These are phyloP conservation scores for Solanum hybrid DNA, from an alignment of 305 asterid species.

Conservation along the genomic window DNA sequence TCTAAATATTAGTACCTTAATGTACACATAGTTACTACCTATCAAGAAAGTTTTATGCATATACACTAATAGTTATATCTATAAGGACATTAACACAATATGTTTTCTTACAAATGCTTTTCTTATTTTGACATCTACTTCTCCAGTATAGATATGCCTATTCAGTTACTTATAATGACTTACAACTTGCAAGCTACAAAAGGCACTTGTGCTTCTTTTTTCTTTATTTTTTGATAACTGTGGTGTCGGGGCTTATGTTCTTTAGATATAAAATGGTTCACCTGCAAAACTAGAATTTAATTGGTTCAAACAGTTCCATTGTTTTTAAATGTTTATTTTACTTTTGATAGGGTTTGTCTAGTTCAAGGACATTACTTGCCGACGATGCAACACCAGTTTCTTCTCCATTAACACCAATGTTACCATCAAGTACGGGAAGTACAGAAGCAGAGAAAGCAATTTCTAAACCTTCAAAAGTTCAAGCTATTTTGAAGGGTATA, in stretches of 20 bases:
- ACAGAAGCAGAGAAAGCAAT: slow-evolving; percentile 57
- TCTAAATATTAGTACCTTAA: not conserved
- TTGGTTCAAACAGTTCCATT: not conserved
- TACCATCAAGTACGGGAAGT: slow-evolving; percentile 45
- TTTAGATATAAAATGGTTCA: not conserved
- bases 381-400: slow-evolving; percentile 63
- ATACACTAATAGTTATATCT: not conserved
- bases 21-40: not conserved
- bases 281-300: not conserved
- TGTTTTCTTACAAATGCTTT: not conserved
- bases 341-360: not conserved
- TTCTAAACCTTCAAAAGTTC: slow-evolving; percentile 57
- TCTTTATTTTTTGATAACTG: not conserved
- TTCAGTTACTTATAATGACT: not conserved
- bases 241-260: not conserved
- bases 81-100: not conserved
- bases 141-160: not conserved
- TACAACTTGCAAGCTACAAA: not conserved
- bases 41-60: not conserved
- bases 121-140: not conserved
- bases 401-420: slow-evolving; percentile 69
- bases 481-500: slow-evolving; percentile 78
- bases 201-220: not conserved
- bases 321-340: not conserved
- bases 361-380: slow-evolving; percentile 56